Base-by-base conservation (phyloP, 2,329 filamentous ascomycete species). In the Botrytis paeoniae region DNA sequence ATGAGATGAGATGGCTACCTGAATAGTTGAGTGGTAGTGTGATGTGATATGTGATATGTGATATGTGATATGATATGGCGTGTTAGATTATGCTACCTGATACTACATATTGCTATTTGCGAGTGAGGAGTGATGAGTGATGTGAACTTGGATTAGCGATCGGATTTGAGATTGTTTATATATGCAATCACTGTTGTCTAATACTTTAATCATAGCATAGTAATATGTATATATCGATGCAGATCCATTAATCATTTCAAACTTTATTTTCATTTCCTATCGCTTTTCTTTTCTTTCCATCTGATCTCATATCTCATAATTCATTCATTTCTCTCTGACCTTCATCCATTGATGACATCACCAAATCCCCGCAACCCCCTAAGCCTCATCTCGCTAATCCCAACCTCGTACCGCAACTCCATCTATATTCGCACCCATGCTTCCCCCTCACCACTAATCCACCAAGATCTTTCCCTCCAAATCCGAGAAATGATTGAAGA, bases 401-500 rank as follows among this genome's bases (percentile, higher is more conserved):
- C 37, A 18, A 62, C 35, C 60, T n/a, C 35, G 12, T n/a, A 35
- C 35, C 16, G n/a, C 6, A 18, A 14, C 2, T 10, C 9, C 25
- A n/a, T 22, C 4, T 25, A 29, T 43, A 18, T 63, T 18, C 6
- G 1, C 32, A 18, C 4, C 35, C 25, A 16, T n/a, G 25, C 48
- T 35, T 14, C 14, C n/a, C 22, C 22, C 43, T 10, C 16, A 57
- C 16, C 14, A 29, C n/a, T 48, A 72, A 69, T 72, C 70, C 25
- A 72, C n/a, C 25, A 69, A 48, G 39, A 72, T 72, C 39, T 41
- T 72, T 20, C 65, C 65, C 84, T 97, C 93, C 78, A 98, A 82
- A 76, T 89, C 88, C n/a, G 92, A 92, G 81, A 94, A 99, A 80
- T 92, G 88, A 77, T 91, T 86, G 81, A 97, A 95, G 84, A 98